Conservation (phyloP, 345 rosid species). For the Eucalyptus curtisii region DNA sequence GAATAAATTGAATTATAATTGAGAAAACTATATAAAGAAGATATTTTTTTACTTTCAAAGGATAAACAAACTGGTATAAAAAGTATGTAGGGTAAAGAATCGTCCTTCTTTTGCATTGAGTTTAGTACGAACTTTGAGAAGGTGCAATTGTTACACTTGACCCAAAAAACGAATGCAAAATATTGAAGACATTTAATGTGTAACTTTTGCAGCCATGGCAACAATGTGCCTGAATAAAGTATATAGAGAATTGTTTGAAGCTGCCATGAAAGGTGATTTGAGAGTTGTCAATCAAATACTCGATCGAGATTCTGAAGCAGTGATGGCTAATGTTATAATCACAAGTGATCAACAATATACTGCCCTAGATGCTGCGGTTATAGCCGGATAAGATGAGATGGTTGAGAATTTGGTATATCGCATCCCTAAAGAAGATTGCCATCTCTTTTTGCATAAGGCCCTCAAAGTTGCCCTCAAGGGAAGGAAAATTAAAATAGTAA, state of each 20-base stretch:
- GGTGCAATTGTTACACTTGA: background rate
- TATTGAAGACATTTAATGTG: background rate
- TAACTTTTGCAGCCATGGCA: no score
- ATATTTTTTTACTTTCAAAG: no score
- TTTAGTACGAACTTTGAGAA: background rate
- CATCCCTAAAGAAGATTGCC: no score
- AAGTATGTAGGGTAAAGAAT: background rate
- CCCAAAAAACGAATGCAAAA: background rate
- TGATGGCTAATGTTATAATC: background rate
- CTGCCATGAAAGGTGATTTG: background rate
- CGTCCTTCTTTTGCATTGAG: background rate
- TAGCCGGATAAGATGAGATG: no score
- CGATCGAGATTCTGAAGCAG: accelerated
- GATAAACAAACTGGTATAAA: background rate
- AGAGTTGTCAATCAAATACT: background rate
- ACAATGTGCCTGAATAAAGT: no score
- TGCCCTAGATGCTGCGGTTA: background rate
- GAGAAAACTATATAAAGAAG: no score
- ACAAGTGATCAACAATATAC: background rate
- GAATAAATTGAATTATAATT: no score
- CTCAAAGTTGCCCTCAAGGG: background rate
- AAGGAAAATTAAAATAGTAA: background rate
- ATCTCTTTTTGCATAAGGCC: no score
- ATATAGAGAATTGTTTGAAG: background rate
- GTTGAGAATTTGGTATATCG: no score